Percentiles rank a stretch among this genome's conserved stretches.
Evolutionary conservation across 23 red algal genomes (phyloP).

Genomic region (Gracilaria caudata): DNA sequence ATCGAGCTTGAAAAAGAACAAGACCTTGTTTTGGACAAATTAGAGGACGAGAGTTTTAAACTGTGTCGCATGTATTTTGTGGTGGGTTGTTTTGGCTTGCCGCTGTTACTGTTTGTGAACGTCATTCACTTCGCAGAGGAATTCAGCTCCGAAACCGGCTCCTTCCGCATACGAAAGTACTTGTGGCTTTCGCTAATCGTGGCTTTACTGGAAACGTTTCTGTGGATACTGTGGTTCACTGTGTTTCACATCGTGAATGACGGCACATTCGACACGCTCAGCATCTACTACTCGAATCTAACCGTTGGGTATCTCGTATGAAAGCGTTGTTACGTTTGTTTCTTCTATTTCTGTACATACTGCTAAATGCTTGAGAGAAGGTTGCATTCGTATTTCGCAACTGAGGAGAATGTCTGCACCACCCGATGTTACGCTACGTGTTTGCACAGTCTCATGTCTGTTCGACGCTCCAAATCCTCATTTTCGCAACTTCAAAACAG

Average conservation of each 20-base stretch:
- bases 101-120: slow-evolving; percentile 46
- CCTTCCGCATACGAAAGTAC: slow-evolving; percentile 36
- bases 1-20: slow-evolving; percentile 10
- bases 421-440: too few relatives aligned
- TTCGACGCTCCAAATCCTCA: neutral
- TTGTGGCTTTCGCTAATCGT: slow-evolving; percentile 43
- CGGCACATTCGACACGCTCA: slow-evolving; percentile 10
- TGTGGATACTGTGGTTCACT: slow-evolving; percentile 58
- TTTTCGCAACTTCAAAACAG: neutral
- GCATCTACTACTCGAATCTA: slow-evolving; percentile 32
- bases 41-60: slow-evolving; percentile 8
- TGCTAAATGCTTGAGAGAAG: neutral
- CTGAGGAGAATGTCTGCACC: too few relatives aligned
- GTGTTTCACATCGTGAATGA: slow-evolving; percentile 38
- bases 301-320: slow-evolving; percentile 19
- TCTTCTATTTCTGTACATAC: too few relatives aligned
- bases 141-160: neutral
- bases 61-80: slow-evolving; percentile 50
- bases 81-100: slow-evolving; percentile 63
- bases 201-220: slow-evolving; percentile 24
- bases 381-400: neutral
- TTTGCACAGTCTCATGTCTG: too few relatives aligned
- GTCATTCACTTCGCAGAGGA: slow-evolving; percentile 35
- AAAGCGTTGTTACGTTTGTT: too few relatives aligned
- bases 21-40: neutral